Base-by-base conservation (phyloP, 1,139 yeast species). In the Blastobotrys ciferrii region DNA sequence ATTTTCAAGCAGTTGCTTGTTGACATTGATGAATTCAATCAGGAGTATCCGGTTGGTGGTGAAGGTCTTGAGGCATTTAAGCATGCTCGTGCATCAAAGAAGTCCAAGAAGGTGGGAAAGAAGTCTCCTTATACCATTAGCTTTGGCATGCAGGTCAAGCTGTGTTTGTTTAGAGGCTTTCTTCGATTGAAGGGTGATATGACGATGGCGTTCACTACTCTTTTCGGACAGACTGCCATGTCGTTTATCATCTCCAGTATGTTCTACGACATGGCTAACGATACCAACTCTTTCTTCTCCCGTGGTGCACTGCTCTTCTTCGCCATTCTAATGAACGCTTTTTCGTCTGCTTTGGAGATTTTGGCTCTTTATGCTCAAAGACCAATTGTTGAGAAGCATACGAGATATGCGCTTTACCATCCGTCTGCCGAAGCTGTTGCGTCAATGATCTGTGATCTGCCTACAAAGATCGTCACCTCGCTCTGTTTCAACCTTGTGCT, bases 401-500 rank as follows among this genome's bases (percentile, higher is more conserved):
- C 82, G 62, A 75, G 80, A 37, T 86, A 80, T 64, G 87, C 89
- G 0, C 66, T 86, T 48, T 85, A 84, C 60, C 87, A 83, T 53
- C 92, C 92, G 6, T 76, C 88, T 48, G 87, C 91, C 1, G 87
- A 84, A 58, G 88, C 92, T 0, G 59, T 84, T 17, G 86, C 91
- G 0, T 79, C 87, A 9, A 75, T 84, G 46, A 58, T 84, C 14
- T 78, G 88, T 2, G 88, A 84, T 58, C 60, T 84, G 51, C 94
- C 94, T 0, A 70, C 78, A 35, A 83, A 85, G 63, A 46, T 83
- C 17, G 41, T 72, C 20, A 78, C 80, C 45, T 73, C 83, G 5
- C 56, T 81, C 28, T 69, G 72, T 14, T 86, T 85, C 72, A 83
- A 84, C 62, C 63, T 85, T 49, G 71, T 77, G 38, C 73, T 75